Conservation (phyloP, 805 yeast genomes). For the Candida cerambycidarum region DNA sequence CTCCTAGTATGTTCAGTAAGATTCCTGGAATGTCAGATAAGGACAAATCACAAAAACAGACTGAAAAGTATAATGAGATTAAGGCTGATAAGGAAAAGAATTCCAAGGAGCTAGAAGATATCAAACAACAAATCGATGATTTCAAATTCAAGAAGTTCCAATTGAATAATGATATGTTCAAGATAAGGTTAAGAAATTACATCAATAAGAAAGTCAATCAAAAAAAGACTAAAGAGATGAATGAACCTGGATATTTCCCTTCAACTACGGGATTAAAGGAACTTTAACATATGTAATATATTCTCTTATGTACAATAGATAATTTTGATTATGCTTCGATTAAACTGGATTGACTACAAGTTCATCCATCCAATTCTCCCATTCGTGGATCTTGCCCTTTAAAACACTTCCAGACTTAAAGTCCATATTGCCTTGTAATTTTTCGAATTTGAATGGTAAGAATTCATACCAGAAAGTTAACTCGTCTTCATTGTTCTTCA, state of each 20-base stretch:
- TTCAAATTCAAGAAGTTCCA: slow-evolving; percentile 38
- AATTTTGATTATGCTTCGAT: too few relatives aligned
- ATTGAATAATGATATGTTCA: slow-evolving; percentile 43
- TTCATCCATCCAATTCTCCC: slow-evolving; percentile 83
- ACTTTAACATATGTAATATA: too few relatives aligned
- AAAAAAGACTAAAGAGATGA: slow-evolving; percentile 30
- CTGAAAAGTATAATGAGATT: slow-evolving; percentile 19
- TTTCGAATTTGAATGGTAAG: slow-evolving; percentile 57
- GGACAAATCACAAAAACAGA: slow-evolving; percentile 22
- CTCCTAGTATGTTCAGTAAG: slow-evolving; percentile 37
- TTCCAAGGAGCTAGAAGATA: slow-evolving; percentile 19
- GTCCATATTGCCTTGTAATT: slow-evolving; percentile 71
- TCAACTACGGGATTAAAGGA: slow-evolving; percentile 20
- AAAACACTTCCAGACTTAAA: slow-evolving; percentile 71
- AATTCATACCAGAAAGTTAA: slow-evolving; percentile 39
- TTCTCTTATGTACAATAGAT: too few relatives aligned
- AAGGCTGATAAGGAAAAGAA: slow-evolving; percentile 18
- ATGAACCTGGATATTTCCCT: slow-evolving; percentile 43
- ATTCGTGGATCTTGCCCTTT: slow-evolving; percentile 51
- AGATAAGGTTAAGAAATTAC: slow-evolving; percentile 36
- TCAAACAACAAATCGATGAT: slow-evolving; percentile 22
- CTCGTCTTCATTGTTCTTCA: slow-evolving; percentile 43
- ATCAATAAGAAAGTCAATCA: slow-evolving; percentile 32
- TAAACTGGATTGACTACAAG: slow-evolving; percentile 53
- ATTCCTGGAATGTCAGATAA: slow-evolving; percentile 19